These are phyloP conservation scores for Alternaria panax DNA, from an alignment of 2,329 filamentous ascomycete species.

Conservation along the genomic window DNA sequence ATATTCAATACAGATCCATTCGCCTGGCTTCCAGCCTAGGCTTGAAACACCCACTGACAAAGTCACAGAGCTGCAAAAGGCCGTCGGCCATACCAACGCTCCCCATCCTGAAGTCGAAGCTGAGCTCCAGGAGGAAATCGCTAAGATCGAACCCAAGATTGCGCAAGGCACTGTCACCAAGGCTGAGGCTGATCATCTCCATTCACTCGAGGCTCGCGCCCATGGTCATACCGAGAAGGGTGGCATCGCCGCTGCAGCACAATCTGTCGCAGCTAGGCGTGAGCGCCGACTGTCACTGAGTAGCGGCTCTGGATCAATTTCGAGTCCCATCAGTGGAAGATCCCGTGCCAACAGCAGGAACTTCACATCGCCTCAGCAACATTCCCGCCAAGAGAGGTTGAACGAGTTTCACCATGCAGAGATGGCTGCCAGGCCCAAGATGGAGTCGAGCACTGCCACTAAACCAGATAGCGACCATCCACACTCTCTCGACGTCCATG, in stretches of 20 bases:
- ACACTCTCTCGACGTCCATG: slow-evolving; percentile 42
- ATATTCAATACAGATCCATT: not conserved
- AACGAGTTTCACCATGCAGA: slow-evolving; percentile 42
- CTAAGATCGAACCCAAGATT: slow-evolving; percentile 44
- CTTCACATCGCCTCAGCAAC: slow-evolving; percentile 28
- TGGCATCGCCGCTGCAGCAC: slow-evolving; percentile 49
- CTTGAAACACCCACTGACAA: slow-evolving; percentile 12
- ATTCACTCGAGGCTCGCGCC: slow-evolving; percentile 52
- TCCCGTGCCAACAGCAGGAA: slow-evolving; percentile 22
- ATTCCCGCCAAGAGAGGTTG: slow-evolving; percentile 42
- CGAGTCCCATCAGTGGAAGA: slow-evolving; percentile 5
- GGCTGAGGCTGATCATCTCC: slow-evolving; percentile 52
- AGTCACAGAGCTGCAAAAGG: slow-evolving; percentile 40
- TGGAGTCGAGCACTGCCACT: slow-evolving; percentile 44
- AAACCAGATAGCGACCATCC: slow-evolving; percentile 43
- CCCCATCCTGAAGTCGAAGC: slow-evolving; percentile 42
- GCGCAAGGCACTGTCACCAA: slow-evolving; percentile 45
- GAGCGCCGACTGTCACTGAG: slow-evolving; percentile 31
- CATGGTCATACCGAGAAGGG: slow-evolving; percentile 46
- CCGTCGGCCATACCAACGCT: slow-evolving; percentile 32
- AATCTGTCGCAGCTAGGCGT: slow-evolving; percentile 49
- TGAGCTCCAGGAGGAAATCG: slow-evolving; percentile 39
- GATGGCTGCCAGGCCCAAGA: slow-evolving; percentile 40
- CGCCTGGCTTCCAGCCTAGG: not conserved
- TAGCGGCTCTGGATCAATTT: slow-evolving; percentile 10